These are phyloP conservation scores for Dactylellina cionopaga DNA, from an alignment of 2,329 filamentous ascomycete species.

Conservation along the genomic window DNA sequence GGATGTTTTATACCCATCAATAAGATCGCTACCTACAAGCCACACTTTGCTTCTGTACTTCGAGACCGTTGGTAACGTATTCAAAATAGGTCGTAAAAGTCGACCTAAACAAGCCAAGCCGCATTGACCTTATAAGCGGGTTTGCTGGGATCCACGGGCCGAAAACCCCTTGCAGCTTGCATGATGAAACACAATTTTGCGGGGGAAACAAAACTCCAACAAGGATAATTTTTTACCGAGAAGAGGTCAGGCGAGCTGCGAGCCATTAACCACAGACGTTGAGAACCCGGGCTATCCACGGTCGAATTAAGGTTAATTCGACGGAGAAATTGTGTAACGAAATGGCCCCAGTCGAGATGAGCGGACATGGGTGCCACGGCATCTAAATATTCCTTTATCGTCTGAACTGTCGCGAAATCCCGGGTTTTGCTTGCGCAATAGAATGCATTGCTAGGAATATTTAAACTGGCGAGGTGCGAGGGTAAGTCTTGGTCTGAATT, in stretches of 20 bases:
- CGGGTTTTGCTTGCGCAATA: conserved; percentile 3
- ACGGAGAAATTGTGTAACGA: conserved; percentile 45
- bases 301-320: conserved; percentile 10
- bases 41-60: too few species aligned
- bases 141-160: conserved; percentile 17
- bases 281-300: neutral
- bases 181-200: conserved; percentile 10
- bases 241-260: neutral
- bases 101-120: neutral
- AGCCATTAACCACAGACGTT: neutral
- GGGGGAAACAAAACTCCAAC: conserved; percentile 18
- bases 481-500: neutral
- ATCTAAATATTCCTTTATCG: conserved; percentile 30
- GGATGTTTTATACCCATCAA: too few species aligned
- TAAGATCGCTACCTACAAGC: too few species aligned
- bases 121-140: neutral
- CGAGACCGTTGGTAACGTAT: too few species aligned
- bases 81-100: neutral
- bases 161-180: conserved; percentile 26
- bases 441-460: conserved; percentile 8
- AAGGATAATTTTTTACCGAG: neutral
- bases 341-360: neutral
- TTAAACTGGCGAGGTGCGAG: conserved; percentile 2
- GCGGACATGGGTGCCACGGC: conserved; percentile 10
- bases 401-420: conserved; percentile 8